Evolutionary conservation across 495 filamentous ascomycete genomes (phyloP).

Genomic region (Haplographium delicatum): DNA sequence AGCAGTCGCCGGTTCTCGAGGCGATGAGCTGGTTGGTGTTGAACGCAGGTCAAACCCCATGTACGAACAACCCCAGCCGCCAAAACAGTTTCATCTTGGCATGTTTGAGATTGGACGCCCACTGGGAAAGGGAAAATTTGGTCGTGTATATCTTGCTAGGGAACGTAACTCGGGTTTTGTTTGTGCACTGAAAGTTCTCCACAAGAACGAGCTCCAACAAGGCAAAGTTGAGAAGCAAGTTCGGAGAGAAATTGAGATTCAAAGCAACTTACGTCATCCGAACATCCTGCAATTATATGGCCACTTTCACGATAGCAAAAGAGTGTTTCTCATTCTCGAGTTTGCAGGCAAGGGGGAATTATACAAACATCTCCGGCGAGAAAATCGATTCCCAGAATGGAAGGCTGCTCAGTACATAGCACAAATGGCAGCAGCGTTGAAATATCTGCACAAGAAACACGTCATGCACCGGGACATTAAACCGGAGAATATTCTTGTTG

Average conservation of each 20-base stretch:
- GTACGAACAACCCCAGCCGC: slow-evolving; percentile 41
- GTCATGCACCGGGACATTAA: slow-evolving; percentile 99
- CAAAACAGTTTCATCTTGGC: slow-evolving; percentile 83
- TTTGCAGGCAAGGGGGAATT: slow-evolving; percentile 94
- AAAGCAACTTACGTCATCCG: slow-evolving; percentile 55
- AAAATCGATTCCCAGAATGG: slow-evolving; percentile 88
- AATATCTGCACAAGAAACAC: slow-evolving; percentile 94
- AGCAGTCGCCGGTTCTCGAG: slow-evolving; percentile 34
- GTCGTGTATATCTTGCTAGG: slow-evolving; percentile 90
- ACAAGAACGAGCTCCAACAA: slow-evolving; percentile 89
- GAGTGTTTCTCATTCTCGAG: slow-evolving; percentile 93
- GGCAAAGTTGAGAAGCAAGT: slow-evolving; percentile 92
- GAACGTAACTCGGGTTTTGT: slow-evolving; percentile 87
- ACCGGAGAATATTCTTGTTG: slow-evolving; percentile 96
- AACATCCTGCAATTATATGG: slow-evolving; percentile 93
- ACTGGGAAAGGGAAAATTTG: slow-evolving; percentile 95
- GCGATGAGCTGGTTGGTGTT: slow-evolving; percentile 39
- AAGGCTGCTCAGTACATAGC: slow-evolving; percentile 95
- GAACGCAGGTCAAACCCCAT: slow-evolving; percentile 27
- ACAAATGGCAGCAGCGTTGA: slow-evolving; percentile 94
- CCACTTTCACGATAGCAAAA: slow-evolving; percentile 95
- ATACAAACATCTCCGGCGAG: slow-evolving; percentile 91
- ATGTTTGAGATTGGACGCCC: slow-evolving; percentile 99
- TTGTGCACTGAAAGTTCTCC: slow-evolving; percentile 92
- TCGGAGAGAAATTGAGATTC: slow-evolving; percentile 94